A percentile compares a stretch with the other conserved stretches of the same genome.
phyloP scores from a whole-genome alignment of 495 filamentous ascomycete species.

The Penicillium arizonense region DNA sequence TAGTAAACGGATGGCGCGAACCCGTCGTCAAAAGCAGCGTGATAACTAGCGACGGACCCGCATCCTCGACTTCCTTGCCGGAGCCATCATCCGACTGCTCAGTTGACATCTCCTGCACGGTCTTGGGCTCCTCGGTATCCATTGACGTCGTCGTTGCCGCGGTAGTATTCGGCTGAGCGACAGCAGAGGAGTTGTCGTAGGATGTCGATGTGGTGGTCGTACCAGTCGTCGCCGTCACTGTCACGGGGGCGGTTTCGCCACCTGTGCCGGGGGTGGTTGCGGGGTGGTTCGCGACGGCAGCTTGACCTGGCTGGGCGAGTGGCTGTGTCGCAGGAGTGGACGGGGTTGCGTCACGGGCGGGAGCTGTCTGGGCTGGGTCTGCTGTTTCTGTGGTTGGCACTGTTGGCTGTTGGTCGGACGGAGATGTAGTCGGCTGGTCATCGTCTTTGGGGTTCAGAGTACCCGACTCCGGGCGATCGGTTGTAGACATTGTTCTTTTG shows the following conservation, averaged over 20 bases:
- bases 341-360: constrained; percentile 8
- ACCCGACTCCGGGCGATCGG: constrained; percentile 23
- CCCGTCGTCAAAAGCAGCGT: constrained; percentile 79
- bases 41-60: constrained; percentile 52
- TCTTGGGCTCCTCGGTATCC: constrained; percentile 35
- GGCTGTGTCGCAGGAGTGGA: constrained; percentile 10
- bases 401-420: constrained; percentile 14
- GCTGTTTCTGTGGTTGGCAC: constrained; percentile 8
- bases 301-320: constrained; percentile 15
- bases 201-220: constrained; percentile 14
- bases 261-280: constrained; percentile 23
- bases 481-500: constrained; percentile 27
- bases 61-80: constrained; percentile 42
- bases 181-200: constrained; percentile 13
- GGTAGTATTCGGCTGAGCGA: constrained; percentile 13
- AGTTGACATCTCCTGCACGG: constrained; percentile 22
- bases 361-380: constrained; percentile 1
- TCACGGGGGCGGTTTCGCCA: constrained; percentile 22
- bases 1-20: constrained; percentile 79
- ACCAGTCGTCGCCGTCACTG: constrained; percentile 10
- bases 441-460: constrained; percentile 13
- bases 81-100: constrained; percentile 40
- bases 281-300: constrained; percentile 24
- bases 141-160: constrained; percentile 23
- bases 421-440: constrained; percentile 22